Evolutionary conservation across 805 yeast species (phyloP), one percentile per base, ranked within the genome.

Genomic region (Vanderwaltozyma verrucispora): DNA sequence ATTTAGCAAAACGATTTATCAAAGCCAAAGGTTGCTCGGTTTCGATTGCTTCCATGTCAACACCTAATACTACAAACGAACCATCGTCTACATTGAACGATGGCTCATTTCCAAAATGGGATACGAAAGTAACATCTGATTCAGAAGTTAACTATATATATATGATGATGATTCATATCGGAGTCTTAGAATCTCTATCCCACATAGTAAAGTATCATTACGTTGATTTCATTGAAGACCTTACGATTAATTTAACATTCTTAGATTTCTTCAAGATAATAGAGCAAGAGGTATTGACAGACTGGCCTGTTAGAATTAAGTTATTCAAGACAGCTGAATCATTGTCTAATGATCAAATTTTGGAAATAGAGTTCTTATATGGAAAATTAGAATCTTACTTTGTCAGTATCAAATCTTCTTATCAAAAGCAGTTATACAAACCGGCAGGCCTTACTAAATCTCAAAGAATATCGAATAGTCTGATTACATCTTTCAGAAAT

Each of bases 81-180:
- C 29, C 42, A 6, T 3, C 19, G 3, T 26, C 14, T 12, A 43
- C 35, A 21, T 33, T 31, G 5, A n/a, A 25, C 28, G n/a, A 32
- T 32, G 23, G 20, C 2, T 50, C 43, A 4, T 73, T 73, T 48
- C 87, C 86, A 1, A 71, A 71, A 29, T 82, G 92, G 92, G 67
- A 65, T 26, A 43, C 54, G 3, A 59, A 43, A 14, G 44, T 61
- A 9, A 37, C 52, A 4, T 64, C 65, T 31, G 63, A 71, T 20
- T 63, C 69, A 0, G 70, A 71, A 3, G 66, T 80, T 25, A 81
- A 80, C 47, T 77, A 80, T 69, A 70, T 69, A 32, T 69, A 75
- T 38, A 77, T 84, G 32, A 77, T 81, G 10, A 84, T 79, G 51
- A 82, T 88, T 30, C 92, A 87, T 53, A 67, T 81, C 28, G 94